These are phyloP conservation scores for Fusarium sp. DNA, from an alignment of 2,329 filamentous ascomycete species.

Conservation along the genomic window DNA sequence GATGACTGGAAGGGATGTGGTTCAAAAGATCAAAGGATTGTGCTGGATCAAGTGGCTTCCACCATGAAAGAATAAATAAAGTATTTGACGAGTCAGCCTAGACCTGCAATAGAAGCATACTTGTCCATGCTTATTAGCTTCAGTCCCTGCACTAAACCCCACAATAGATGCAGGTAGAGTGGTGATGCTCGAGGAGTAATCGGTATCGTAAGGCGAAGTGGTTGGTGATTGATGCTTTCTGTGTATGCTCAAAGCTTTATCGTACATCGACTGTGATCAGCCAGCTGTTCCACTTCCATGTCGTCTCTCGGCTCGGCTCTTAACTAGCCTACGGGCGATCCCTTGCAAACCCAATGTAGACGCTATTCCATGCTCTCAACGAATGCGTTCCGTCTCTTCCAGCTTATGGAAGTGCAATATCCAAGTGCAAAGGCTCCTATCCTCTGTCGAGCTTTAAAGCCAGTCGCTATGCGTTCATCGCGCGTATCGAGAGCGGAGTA, in stretches of 20 bases:
- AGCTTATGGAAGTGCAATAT: not conserved
- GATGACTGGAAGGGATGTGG: no score
- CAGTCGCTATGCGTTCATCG: not conserved
- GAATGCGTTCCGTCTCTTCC: not conserved
- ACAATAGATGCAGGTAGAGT: no score
- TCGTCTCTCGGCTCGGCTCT: not conserved
- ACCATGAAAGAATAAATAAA: no score
- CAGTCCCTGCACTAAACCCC: not conserved
- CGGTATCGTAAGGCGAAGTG: not conserved
- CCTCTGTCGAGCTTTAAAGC: no score
- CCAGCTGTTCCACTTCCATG: not conserved
- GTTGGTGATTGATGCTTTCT: not conserved
- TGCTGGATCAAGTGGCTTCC: no score
- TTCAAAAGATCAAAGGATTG: no score
- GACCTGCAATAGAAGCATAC: no score
- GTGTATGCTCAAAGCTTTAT: not conserved
- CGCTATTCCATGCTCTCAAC: not conserved
- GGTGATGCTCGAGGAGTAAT: not conserved
- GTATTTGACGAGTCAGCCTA: no score
- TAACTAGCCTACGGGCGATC: not conserved
- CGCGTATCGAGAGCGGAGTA: slow-evolving; percentile 13
- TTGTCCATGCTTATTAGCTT: not conserved
- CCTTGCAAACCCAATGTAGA: not conserved
- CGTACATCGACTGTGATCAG: not conserved
- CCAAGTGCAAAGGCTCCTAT: not conserved